Percentiles rank a stretch among this genome's conserved stretches.
phyloP scores from a whole-genome alignment of 2,329 filamentous ascomycete species.

The Aspergillus sp. region DNA sequence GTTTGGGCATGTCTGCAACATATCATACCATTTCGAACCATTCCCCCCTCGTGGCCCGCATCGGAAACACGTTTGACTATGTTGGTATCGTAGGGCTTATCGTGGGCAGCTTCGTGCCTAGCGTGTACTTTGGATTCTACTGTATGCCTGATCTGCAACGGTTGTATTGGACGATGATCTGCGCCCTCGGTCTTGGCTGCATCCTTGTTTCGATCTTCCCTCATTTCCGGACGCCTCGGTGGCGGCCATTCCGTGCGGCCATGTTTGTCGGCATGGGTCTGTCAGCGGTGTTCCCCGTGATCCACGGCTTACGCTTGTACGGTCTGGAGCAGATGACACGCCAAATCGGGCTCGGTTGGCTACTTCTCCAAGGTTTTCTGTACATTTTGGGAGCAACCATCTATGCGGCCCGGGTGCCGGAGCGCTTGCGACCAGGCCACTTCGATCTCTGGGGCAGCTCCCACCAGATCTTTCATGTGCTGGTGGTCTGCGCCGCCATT shows the following conservation, averaged over 20 bases:
- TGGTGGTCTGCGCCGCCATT: constrained; percentile 79
- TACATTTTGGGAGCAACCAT: constrained; percentile 85
- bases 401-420: constrained; percentile 84
- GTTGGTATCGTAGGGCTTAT: constrained; percentile 91
- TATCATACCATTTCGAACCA: constrained; percentile 88
- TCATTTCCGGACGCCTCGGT: constrained; percentile 77
- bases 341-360: constrained; percentile 78
- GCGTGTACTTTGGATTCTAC: constrained; percentile 83
- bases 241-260: constrained; percentile 79
- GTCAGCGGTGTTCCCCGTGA: constrained; percentile 78
- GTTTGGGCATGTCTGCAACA: constrained; percentile 78
- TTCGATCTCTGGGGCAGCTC: constrained; percentile 94
- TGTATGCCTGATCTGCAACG: constrained; percentile 66
- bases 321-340: constrained; percentile 67
- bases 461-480: constrained; percentile 93
- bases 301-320: constrained; percentile 72
- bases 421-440: constrained; percentile 71
- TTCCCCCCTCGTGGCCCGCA: constrained; percentile 71
- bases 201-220: constrained; percentile 76
- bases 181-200: constrained; percentile 73
- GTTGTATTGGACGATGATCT: constrained; percentile 78
- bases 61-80: constrained; percentile 94
- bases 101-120: constrained; percentile 86
- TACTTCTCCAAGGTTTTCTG: constrained; percentile 75
- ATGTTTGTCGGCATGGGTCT: constrained; percentile 90